Base-by-base conservation (phyloP, 192 early-diverging fungal species). In the Coemansia sp. region DNA sequence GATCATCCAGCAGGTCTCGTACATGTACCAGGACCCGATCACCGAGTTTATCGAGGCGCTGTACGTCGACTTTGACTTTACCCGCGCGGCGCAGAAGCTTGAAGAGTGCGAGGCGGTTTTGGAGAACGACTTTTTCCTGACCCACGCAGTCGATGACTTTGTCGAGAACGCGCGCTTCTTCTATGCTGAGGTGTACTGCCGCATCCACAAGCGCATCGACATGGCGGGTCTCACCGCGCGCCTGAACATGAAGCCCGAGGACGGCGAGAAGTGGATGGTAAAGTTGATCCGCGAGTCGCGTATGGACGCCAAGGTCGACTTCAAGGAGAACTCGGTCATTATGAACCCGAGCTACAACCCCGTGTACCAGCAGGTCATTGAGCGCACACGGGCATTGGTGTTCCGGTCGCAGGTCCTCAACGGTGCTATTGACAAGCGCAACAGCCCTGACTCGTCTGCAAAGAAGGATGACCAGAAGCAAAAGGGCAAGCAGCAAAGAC, bases 211-310 rank as follows among this genome's bases (percentile, higher is more conserved):
- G 81, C 89, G 91, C 81, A 95, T 98, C 60, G 90, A 96, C 77
- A 89, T 97, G 69, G 83, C 78, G n/a, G 87, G 86, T 28, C 81
- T 98, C 63, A 88, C 88, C 50, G 85, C 87, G 64, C 89, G 86
- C 50, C 82, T 98, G 43, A 91, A 91, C 67, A 84, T 97, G 84
- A 83, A 82, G 68, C 85, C 88, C 69, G 92, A 93, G 63, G 89
- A 91, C 67, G 94, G 93, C 56, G 95, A 97, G 69, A 95, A 96
- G 78, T 97, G 94, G 94, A 95, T 98, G 53, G 94, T 94, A 43
- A 92, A 98, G 83, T 82, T 98, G 54, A 95, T 98, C 72, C 87
- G 94, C 35, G 92, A 95, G 61, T 94, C 94, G 19, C 84, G 92
- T 65, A 92, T 97, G 65, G 95, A 98, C 56, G 95, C 94, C 66